Percentiles rank a stretch among this genome's conserved stretches.
Evolutionary conservation across 257 asterid species (phyloP).

Genomic region (Solanum appendiculatum): DNA sequence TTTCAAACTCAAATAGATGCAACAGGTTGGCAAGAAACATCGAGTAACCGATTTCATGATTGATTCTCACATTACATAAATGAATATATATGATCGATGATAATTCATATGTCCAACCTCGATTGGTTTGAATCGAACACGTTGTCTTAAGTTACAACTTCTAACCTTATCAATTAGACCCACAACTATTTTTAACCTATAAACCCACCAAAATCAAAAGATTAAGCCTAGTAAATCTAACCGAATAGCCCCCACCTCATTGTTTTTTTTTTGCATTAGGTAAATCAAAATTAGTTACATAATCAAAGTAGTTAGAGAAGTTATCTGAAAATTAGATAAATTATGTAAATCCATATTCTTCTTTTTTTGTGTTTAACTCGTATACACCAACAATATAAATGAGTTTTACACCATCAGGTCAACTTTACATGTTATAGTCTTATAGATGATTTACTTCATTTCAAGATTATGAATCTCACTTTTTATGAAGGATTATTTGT

Average conservation of each 20-base stretch:
- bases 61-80: neutral
- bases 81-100: neutral
- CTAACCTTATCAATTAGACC: neutral
- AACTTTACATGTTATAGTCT: neutral
- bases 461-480: neutral
- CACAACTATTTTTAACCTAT: neutral
- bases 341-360: neutral
- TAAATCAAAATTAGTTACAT: neutral
- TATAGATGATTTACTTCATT: neutral
- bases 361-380: neutral
- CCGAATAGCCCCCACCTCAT: neutral
- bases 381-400: neutral
- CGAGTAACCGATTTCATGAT: neutral
- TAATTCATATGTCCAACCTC: neutral
- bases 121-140: neutral
- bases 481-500: neutral
- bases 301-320: neutral
- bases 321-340: neutral
- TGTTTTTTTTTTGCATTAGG: neutral
- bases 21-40: too few species aligned
- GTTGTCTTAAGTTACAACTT: neutral
- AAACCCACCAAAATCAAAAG: neutral
- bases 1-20: too few species aligned
- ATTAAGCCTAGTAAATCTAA: neutral
- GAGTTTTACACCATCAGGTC: neutral